Conservation (phyloP, 805 yeast genomes). For the Nakazawaea sp. region DNA sequence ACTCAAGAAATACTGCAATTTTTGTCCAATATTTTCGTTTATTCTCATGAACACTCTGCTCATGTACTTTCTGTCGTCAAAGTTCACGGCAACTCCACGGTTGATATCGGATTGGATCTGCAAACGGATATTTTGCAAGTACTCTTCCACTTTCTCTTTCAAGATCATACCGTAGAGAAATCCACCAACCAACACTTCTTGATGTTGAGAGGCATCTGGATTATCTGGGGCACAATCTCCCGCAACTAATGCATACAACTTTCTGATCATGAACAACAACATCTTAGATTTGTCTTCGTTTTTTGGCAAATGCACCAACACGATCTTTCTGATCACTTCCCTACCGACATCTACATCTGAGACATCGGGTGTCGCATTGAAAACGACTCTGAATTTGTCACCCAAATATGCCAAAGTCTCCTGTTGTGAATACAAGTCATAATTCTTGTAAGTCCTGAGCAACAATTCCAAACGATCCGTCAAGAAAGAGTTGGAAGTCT, state of each 20-base stretch:
- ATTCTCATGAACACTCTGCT: slow-evolving; percentile 68
- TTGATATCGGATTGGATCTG: slow-evolving; percentile 77
- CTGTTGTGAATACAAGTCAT: slow-evolving; percentile 68
- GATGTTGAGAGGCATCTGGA: slow-evolving; percentile 99
- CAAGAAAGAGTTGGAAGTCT: slow-evolving; percentile 79
- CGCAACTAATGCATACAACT: slow-evolving; percentile 88
- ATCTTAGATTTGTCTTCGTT: slow-evolving; percentile 78
- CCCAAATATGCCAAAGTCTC: slow-evolving; percentile 94
- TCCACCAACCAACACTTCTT: slow-evolving; percentile 92
- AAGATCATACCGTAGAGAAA: slow-evolving; percentile 94
- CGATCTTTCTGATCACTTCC: slow-evolving; percentile 76
- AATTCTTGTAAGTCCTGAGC: slow-evolving; percentile 80
- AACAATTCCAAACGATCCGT: slow-evolving; percentile 96
- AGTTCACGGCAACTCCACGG: slow-evolving; percentile 76
- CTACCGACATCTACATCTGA: slow-evolving; percentile 88
- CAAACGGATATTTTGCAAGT: slow-evolving; percentile 60
- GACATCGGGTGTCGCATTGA: slow-evolving; percentile 82
- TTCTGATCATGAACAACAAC: slow-evolving; percentile 91
- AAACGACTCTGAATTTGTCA: slow-evolving; percentile 90
- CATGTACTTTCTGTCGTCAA: slow-evolving; percentile 79
- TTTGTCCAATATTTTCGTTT: slow-evolving; percentile 92
- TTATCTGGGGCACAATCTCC: slow-evolving; percentile 96
- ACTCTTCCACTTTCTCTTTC: slow-evolving; percentile 95
- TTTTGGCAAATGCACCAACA: slow-evolving; percentile 76
- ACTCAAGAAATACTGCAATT: slow-evolving; percentile 87